Base-by-base conservation (phyloP, 2,329 filamentous ascomycete genomes). In the Samsoniella hepiali region DNA sequence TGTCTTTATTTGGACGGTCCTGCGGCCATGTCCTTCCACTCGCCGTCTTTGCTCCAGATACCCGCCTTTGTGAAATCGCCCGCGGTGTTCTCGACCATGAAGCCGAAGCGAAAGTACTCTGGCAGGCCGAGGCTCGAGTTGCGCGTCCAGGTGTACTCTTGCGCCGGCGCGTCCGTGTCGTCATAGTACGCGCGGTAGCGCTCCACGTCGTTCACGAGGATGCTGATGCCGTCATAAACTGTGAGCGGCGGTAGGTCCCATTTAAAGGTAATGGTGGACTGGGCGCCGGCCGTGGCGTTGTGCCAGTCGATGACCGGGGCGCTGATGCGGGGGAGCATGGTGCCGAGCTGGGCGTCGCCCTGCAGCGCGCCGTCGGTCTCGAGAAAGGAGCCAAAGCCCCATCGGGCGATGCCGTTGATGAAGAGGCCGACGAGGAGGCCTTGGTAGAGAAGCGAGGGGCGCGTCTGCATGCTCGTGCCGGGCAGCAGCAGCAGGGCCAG, bases 351-450 rank as follows among this genome's bases (percentile, higher is more conserved):
- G 0, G 84, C 86, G 67, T 90, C 88, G n/a, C 86, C 87, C 61
- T 87, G 87, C 31, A 99, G 77, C 1, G 88, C 87, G 0, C 76
- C 82, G 0, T 91, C 86, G 0, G 95, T 98, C 76, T 99, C 89
- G 17, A 99, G 83, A 54, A 99, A 86, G 1, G 90, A 84, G 66
- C 92, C 93, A 74, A 96, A 99, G 0, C 93, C 93, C 95, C 95
- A 98, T 50, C 94, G 85, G 4, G 93, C 94, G 65, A 96, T 87
- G 59, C 95, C 94, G 73, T 97, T 97, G 77, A 97, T 88, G 75
- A 97, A 98, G 0, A 98, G 83, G 0, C 95, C 95, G 8, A 98
- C 79, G 0, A 99, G 81, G 1, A 99, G 80, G 11, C 95, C 95
- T 74, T 98, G 94, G 71, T 95, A 98, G 2, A 97, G 75, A 9